phyloP scores from a whole-genome alignment of 352 stramenopile species.

The Pseudoperonospora humuli region DNA sequence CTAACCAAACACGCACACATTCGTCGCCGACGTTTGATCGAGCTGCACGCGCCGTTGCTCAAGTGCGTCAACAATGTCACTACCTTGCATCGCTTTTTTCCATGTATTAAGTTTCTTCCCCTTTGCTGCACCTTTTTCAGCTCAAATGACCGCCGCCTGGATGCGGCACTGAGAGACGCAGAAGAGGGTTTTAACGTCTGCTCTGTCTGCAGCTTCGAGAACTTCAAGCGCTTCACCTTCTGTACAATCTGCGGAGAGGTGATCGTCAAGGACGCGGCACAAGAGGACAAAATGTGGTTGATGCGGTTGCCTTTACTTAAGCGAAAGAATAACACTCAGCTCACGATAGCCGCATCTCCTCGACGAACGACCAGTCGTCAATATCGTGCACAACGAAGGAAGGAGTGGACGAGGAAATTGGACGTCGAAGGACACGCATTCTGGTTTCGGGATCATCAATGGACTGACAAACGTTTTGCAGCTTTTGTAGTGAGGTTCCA shows the following conservation, averaged over 20 bases:
- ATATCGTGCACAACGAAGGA: constrained; percentile 13
- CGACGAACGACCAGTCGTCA: neutral
- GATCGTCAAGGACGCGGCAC: constrained; percentile 3
- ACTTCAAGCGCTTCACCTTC: constrained; percentile 28
- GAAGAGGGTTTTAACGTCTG: constrained; percentile 26
- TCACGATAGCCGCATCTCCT: neutral
- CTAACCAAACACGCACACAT: no score
- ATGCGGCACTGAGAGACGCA: constrained; percentile 24
- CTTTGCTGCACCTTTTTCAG: constrained; percentile 8
- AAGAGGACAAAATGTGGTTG: neutral
- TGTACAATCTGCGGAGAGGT: constrained; percentile 23
- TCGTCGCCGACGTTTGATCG: no score
- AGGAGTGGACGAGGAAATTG: constrained; percentile 25
- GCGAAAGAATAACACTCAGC: neutral
- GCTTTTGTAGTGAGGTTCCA: constrained; percentile 11
- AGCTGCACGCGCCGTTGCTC: no score
- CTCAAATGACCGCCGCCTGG: constrained; percentile 13
- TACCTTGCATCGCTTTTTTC: no score
- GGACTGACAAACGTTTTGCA: neutral
- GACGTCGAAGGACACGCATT: constrained; percentile 17
- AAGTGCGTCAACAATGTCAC: no score
- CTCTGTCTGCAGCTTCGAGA: constrained; percentile 27
- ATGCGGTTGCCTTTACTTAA: constrained; percentile 1
- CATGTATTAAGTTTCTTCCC: no score
- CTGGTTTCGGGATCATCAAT: constrained; percentile 14